phyloP scores from a whole-genome alignment of 2,329 filamentous ascomycete genomes.

The Colletotrichum lentis region DNA sequence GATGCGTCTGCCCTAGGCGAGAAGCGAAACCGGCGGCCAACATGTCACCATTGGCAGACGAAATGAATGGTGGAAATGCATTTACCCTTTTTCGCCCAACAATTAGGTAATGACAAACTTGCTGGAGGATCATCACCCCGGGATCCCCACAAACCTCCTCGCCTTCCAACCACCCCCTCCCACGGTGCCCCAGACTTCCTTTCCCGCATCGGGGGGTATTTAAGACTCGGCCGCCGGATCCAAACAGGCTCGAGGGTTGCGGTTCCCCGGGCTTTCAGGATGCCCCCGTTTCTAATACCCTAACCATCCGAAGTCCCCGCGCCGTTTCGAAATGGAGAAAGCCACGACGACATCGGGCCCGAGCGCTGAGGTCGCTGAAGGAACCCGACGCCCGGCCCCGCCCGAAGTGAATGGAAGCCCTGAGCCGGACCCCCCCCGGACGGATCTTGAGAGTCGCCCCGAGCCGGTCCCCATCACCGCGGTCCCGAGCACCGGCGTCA shows the following conservation, averaged over 20 bases:
- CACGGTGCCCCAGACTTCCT: constrained; percentile 4
- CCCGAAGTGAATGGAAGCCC: neutral
- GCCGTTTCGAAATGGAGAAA: constrained; percentile 12
- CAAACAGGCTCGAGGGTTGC: neutral
- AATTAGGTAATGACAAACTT: constrained; percentile 28
- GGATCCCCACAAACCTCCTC: constrained; percentile 12
- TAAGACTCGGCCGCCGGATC: constrained; percentile 4
- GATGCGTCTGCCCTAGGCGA: neutral
- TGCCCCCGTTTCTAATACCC: neutral
- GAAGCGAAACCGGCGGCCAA: neutral
- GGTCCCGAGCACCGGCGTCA: constrained; percentile 27
- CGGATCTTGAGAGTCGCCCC: constrained; percentile 32
- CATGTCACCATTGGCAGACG: neutral
- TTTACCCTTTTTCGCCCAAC: constrained; percentile 20
- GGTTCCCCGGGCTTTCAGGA: neutral
- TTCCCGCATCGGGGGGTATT: constrained; percentile 2
- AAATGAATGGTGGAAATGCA: constrained; percentile 32
- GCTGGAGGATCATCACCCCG: constrained; percentile 14
- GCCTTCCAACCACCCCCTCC: neutral
- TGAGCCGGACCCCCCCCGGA: neutral
- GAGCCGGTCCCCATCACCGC: constrained; percentile 1
- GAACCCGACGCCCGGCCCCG: neutral
- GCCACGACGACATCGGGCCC: neutral
- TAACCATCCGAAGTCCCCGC: neutral
- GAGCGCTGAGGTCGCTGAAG: neutral